Conservation (phyloP, 2,329 filamentous ascomycete genomes). For the Calonectria montana region DNA sequence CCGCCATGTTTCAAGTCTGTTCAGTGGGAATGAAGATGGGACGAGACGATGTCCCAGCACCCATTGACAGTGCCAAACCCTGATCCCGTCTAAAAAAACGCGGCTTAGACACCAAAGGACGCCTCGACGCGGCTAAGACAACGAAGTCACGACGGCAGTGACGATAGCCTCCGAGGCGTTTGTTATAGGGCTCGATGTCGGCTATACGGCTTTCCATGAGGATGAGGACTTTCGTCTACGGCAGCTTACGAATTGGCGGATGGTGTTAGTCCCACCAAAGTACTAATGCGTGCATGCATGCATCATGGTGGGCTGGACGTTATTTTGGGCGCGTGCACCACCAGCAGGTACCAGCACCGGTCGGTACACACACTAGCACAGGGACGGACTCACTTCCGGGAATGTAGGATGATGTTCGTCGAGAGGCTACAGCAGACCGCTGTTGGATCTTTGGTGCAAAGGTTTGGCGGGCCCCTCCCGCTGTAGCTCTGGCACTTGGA, state of each 20-base stretch:
- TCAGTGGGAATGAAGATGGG: conserved; percentile 20
- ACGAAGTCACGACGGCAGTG: neutral
- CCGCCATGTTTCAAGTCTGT: conserved; percentile 23
- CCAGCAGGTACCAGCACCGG: neutral
- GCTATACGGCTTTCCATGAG: neutral
- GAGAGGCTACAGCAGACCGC: neutral
- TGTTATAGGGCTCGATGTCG: neutral
- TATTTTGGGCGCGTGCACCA: conserved; percentile 7
- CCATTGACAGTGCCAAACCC: neutral
- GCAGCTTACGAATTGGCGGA: conserved; percentile 9
- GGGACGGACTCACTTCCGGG: neutral
- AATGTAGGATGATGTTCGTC: conserved; percentile 14
- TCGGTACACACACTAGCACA: too few species aligned
- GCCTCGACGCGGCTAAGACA: neutral
- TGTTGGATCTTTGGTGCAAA: neutral
- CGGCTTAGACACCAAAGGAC: neutral
- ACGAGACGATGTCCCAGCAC: conserved; percentile 6
- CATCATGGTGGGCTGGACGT: conserved; percentile 7
- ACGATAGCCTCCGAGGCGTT: neutral
- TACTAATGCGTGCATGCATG: conserved; percentile 12
- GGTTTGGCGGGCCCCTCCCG: conserved; percentile 37
- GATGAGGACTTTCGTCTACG: neutral
- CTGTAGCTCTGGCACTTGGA: conserved; percentile 29
- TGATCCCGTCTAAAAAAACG: neutral
- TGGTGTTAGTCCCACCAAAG: conserved; percentile 16